phyloP scores from a whole-genome alignment of 306 rosid genomes.

The Cucurbita argyrosperma region DNA sequence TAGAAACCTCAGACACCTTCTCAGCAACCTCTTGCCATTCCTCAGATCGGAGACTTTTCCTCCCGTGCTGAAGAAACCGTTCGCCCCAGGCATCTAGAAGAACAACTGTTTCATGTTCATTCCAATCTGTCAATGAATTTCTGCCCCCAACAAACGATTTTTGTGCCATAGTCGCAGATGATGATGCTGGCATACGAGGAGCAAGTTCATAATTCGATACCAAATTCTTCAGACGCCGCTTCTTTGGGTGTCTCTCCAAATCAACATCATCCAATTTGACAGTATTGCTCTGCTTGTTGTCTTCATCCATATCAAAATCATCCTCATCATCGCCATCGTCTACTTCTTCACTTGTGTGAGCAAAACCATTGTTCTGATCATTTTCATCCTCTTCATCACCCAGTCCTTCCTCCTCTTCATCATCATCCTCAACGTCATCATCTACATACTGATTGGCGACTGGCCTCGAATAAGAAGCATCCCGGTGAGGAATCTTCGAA shows the following conservation, averaged over 20 bases:
- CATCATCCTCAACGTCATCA: constrained; percentile 34
- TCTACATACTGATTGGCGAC: constrained; percentile 22
- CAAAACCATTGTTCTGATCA: constrained; percentile 29
- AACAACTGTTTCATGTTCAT: constrained; percentile 59
- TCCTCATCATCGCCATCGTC: constrained; percentile 27
- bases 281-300: constrained; percentile 20
- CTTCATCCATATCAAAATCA: constrained; percentile 14
- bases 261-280: constrained; percentile 28
- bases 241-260: constrained; percentile 49
- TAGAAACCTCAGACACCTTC: constrained; percentile 65
- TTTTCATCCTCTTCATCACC: constrained; percentile 37
- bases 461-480: constrained; percentile 28
- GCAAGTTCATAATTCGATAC: constrained; percentile 65
- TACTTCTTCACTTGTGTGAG: constrained; percentile 16
- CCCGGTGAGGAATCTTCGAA: constrained; percentile 7
- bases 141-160: constrained; percentile 53
- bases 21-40: constrained; percentile 93
- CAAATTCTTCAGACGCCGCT: constrained; percentile 63
- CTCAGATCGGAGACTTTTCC: constrained; percentile 82
- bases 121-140: constrained; percentile 66
- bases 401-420: constrained; percentile 27
- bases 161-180: constrained; percentile 21
- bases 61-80: constrained; percentile 62
- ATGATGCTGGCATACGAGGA: constrained; percentile 35
- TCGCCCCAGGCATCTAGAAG: constrained; percentile 86